A percentile compares a stretch with the other conserved stretches of the same genome.
phyloP scores from a whole-genome alignment of 192 early-diverging fungal genomes.

The Ambispora gerdemannii region DNA sequence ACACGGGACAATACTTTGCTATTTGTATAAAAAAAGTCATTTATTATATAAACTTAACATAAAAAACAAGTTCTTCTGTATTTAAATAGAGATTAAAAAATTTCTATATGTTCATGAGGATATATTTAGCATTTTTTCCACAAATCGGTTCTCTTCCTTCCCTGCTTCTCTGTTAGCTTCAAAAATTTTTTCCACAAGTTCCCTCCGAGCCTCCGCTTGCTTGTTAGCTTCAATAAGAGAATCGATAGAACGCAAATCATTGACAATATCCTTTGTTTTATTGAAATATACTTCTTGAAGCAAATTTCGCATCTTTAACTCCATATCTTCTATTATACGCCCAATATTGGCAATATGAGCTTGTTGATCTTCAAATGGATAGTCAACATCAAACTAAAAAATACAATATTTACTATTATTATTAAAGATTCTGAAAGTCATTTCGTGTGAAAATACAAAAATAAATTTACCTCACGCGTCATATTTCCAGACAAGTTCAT shows the following conservation, averaged over 20 bases:
- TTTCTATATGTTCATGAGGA: no score
- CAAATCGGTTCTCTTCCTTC: no score
- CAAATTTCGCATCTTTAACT: constrained; percentile 92
- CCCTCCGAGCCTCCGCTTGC: constrained; percentile 75
- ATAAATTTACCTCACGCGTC: constrained; percentile 75
- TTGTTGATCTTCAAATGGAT: constrained; percentile 64
- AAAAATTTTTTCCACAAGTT: constrained; percentile 74
- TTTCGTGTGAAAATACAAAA: not conserved
- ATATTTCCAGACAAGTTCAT: constrained; percentile 89
- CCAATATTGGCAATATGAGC: constrained; percentile 94
- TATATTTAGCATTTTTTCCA: no score
- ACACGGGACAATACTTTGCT: no score
- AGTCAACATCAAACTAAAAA: constrained; percentile 77
- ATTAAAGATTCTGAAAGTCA: not conserved
- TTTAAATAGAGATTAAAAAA: no score
- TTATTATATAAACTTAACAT: no score
- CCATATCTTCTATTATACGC: constrained; percentile 97
- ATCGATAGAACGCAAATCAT: constrained; percentile 79
- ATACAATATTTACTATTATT: not conserved
- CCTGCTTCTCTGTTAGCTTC: no score
- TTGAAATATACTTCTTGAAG: constrained; percentile 97
- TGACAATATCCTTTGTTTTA: constrained; percentile 95
- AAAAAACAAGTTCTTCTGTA: no score
- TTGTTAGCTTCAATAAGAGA: constrained; percentile 73
- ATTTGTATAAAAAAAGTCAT: no score